Evolutionary conservation across 108 stramenopile genomes (phyloP), one percentile per base, ranked within the genome.

Genomic region (Pseudonitzschia pungens): DNA sequence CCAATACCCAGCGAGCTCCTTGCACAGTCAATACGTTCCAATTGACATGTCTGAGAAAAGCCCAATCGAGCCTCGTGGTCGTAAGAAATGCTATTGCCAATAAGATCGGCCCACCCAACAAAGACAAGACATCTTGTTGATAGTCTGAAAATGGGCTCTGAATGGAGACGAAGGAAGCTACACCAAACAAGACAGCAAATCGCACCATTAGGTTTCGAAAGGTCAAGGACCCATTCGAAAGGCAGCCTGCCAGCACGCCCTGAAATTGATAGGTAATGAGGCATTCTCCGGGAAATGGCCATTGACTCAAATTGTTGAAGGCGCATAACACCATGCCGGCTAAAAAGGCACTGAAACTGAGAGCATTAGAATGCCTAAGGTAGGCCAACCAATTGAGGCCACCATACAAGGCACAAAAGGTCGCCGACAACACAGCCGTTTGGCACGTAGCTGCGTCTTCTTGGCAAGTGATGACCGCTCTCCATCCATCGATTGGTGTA

Each of bases 121-220:
- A 14, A 12, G 33, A 18, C 16, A 62, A 5, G 32, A 62, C 33
- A 40, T 62, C 60, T 33, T 62, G 33, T 14, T 40, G 11, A 21
- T 40, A 62, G 29, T 16, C 33, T 3, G 60, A 62, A 62, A 33
- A 33, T 40, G 60, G 60, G 40, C 60, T 62, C 20, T 2, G 27
- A n/a, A 62, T 62, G 33, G 60, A 62, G 31, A 62, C 60, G 20
- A 29, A 62, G 14, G 60, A 40, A 10, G 33, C 60, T 29, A 62
- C 60, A 31, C 33, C 60, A 21, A 62, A 62, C 3, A 62, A 14
- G 60, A 62, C 8, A 21, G n/a, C 60, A 2, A 62, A n/a, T 5
- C 60, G 31, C 12, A 62, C 29, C 8, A 62, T 62, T 2, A 29
- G 29, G 60, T 62, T 40, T 29, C 29, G 32, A 41, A 62, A 62